These are phyloP conservation scores for Gossypium aridum DNA, from an alignment of 441 rosid species.

Conservation along the genomic window DNA sequence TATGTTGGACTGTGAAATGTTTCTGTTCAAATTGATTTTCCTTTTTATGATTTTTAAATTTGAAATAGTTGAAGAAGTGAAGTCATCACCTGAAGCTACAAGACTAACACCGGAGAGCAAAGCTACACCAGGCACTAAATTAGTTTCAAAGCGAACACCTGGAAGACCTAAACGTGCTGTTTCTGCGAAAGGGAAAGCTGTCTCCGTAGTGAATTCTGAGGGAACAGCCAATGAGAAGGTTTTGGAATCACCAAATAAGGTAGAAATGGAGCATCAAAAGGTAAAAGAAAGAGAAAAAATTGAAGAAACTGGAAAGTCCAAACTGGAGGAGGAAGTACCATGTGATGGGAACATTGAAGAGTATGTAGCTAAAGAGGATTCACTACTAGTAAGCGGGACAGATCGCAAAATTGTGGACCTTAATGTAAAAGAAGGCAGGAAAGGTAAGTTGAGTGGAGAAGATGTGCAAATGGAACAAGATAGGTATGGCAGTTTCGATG, in stretches of 20 bases:
- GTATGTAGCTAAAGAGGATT: constrained; percentile 10
- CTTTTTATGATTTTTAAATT: background rate
- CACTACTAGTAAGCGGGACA: constrained; percentile 10
- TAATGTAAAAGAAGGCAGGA: constrained; percentile 12
- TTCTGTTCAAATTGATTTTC: background rate
- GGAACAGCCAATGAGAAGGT: constrained; percentile 21
- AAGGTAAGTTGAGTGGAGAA: constrained; percentile 20
- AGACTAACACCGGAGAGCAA: constrained; percentile 21
- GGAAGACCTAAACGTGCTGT: constrained; percentile 23
- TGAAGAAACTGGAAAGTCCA: constrained; percentile 23
- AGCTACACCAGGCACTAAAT: constrained; percentile 18
- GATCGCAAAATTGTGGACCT: constrained; percentile 14
- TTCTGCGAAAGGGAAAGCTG: constrained; percentile 21
- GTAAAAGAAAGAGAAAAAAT: constrained; percentile 9
- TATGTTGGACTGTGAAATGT: background rate
- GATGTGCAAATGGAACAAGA: constrained; percentile 23
- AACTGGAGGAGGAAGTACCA: constrained; percentile 15
- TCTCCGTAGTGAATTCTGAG: constrained; percentile 7
- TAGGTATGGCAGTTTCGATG: constrained; percentile 30
- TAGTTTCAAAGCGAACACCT: constrained; percentile 25
- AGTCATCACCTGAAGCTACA: constrained; percentile 16
- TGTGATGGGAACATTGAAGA: constrained; percentile 13
- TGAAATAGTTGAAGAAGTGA: constrained; percentile 25
- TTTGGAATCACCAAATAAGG: constrained; percentile 19
- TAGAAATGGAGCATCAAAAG: constrained; percentile 11